phyloP scores from a whole-genome alignment of 2,329 filamentous ascomycete species.

The Neoscytalidium dimidiatum region DNA sequence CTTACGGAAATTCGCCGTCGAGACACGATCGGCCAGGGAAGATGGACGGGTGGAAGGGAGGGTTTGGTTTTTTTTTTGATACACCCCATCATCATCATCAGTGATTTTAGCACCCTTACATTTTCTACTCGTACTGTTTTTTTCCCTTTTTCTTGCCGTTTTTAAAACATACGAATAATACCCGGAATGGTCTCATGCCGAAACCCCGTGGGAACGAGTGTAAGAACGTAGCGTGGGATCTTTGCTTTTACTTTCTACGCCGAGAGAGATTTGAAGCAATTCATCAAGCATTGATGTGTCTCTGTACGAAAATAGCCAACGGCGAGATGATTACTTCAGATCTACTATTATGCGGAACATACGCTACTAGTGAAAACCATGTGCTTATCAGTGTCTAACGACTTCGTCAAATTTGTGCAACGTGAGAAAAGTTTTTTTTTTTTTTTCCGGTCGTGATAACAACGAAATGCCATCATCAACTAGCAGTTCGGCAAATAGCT shows the following conservation, averaged over 20 bases:
- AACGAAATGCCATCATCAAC: too few relatives aligned
- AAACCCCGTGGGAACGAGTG: slow-evolving; percentile 17
- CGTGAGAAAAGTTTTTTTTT: too few relatives aligned
- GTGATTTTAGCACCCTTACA: slow-evolving; percentile 7
- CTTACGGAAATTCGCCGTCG: neutral
- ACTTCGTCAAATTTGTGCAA: too few relatives aligned
- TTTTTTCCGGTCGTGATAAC: too few relatives aligned
- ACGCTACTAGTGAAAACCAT: too few relatives aligned
- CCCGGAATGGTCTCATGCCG: slow-evolving; percentile 18
- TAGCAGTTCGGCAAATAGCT: too few relatives aligned
- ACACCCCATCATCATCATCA: slow-evolving; percentile 13
- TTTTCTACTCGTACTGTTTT: neutral
- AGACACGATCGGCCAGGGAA: neutral
- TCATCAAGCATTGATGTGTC: slow-evolving; percentile 10
- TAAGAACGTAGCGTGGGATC: slow-evolving; percentile 18
- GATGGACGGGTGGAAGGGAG: neutral
- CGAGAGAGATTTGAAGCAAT: slow-evolving; percentile 17
- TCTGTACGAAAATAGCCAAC: neutral
- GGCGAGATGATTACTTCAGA: neutral
- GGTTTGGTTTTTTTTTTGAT: slow-evolving; percentile 13
- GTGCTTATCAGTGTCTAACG: too few relatives aligned
- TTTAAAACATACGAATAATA: slow-evolving; percentile 20
- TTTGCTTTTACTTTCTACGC: slow-evolving; percentile 12
- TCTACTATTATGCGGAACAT: neutral
- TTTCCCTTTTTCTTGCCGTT: neutral